Conservation (phyloP, 345 rosid species). For the Lepidium africanum region DNA sequence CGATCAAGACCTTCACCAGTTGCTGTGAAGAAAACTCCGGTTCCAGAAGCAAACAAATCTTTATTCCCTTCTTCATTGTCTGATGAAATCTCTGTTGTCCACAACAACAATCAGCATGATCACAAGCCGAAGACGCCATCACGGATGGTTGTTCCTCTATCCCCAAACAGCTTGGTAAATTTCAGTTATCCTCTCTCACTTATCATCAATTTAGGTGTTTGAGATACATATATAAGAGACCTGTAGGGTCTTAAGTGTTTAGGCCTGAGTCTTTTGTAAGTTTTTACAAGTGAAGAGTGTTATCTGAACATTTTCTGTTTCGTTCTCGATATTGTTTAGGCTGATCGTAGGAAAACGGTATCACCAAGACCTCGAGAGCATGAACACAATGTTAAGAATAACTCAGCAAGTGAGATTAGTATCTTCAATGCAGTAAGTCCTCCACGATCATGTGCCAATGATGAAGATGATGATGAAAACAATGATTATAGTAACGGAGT, state of each 20-base stretch:
- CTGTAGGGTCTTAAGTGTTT: neutral
- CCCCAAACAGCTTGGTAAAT: slow-evolving; percentile 19
- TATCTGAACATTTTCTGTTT: slow-evolving; percentile 1
- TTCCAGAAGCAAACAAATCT: slow-evolving; percentile 18
- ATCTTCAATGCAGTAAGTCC: slow-evolving; percentile 12
- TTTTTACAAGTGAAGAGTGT: neutral
- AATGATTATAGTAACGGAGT: slow-evolving; percentile 24
- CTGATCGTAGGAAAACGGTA: neutral
- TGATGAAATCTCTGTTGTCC: slow-evolving; percentile 32
- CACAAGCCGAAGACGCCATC: slow-evolving; percentile 19
- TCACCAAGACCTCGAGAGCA: slow-evolving; percentile 7
- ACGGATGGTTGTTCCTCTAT: slow-evolving; percentile 16
- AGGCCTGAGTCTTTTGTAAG: neutral
- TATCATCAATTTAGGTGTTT: neutral
- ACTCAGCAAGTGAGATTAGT: slow-evolving; percentile 13
- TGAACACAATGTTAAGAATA: slow-evolving; percentile 6
- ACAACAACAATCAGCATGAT: slow-evolving; percentile 29
- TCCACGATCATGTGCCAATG: slow-evolving; percentile 18
- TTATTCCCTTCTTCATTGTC: slow-evolving; percentile 30
- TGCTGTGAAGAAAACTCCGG: slow-evolving; percentile 26
- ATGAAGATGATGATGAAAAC: slow-evolving; percentile 24
- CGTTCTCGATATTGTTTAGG: neutral
- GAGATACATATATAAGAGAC: neutral
- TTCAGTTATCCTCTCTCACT: neutral
- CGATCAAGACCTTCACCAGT: slow-evolving; percentile 36